These are phyloP conservation scores for Sisymbrium irio DNA, from an alignment of 345 rosid species.

Conservation along the genomic window DNA sequence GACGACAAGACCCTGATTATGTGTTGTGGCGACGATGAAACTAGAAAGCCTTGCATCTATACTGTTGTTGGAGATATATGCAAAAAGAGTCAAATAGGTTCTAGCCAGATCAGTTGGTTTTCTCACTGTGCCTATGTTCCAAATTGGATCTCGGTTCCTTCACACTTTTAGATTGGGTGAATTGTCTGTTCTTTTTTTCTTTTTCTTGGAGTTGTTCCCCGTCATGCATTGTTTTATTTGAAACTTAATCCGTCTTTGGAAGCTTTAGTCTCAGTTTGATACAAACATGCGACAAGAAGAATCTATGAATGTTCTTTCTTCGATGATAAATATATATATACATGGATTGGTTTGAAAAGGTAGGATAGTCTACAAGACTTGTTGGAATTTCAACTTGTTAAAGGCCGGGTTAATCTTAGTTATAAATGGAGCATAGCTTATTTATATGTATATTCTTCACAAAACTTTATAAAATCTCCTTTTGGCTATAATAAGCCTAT, in stretches of 20 bases:
- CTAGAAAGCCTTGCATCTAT: slow-evolving; percentile 1
- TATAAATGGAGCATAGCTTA: not conserved
- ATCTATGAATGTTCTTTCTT: no score
- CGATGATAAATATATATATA: no score
- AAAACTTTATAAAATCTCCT: not conserved
- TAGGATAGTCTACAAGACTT: not conserved
- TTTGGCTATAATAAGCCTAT: not conserved
- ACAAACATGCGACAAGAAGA: no score
- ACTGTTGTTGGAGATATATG: slow-evolving; percentile 1
- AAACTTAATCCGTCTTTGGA: no score
- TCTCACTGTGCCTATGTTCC: slow-evolving; percentile 10
- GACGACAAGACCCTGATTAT: slow-evolving; percentile 3
- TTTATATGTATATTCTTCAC: not conserved
- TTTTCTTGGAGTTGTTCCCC: no score
- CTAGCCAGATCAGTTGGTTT: not conserved
- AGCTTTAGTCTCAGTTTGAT: no score
- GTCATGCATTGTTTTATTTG: no score
- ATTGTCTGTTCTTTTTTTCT: no score
- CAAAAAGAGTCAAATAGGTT: not conserved
- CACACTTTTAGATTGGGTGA: not conserved
- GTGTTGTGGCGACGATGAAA: slow-evolving; percentile 6
- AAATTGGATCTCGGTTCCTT: not conserved
- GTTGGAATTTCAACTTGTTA: not conserved
- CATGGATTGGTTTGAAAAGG: not conserved
- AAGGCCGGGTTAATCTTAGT: not conserved